Percentiles rank a stretch among this genome's conserved stretches.
Evolutionary conservation across 768 basidiomycete species (phyloP).

Genomic region (Fibroporia radiculosa): DNA sequence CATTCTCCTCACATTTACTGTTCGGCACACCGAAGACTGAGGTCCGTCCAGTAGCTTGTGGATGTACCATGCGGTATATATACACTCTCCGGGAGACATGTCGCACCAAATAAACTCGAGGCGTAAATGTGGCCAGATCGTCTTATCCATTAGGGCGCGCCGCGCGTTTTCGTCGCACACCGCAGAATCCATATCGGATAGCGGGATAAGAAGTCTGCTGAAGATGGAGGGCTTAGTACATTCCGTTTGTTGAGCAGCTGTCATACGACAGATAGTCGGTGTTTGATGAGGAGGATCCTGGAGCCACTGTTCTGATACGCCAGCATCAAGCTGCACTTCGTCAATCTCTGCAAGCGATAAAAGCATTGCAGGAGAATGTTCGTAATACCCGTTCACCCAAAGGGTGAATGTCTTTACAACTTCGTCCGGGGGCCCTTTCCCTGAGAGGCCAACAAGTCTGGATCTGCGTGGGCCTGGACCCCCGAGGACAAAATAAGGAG

Average conservation of each 20-base stretch:
- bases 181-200: neutral
- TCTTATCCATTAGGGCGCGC: neutral
- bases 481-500: neutral
- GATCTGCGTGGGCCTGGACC: conserved; percentile 9
- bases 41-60: neutral
- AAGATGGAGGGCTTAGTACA: neutral
- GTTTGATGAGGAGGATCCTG: neutral
- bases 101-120: conserved; percentile 2
- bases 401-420: neutral
- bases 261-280: neutral
- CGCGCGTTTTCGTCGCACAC: conserved; percentile 5
- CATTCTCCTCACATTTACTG: neutral
- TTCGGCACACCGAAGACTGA: neutral
- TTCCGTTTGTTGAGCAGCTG: neutral
- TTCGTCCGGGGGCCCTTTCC: conserved; percentile 12
- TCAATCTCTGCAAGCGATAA: neutral
- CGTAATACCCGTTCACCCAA: conserved; percentile 11
- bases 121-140: neutral
- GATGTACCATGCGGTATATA: neutral
- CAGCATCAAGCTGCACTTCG: neutral
- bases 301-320: neutral
- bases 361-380: neutral
- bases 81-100: conserved; percentile 1
- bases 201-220: neutral
- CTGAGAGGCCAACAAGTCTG: too few species aligned